phyloP scores from a whole-genome alignment of 2,329 filamentous ascomycete genomes.

The Colletotrichum chrysophilum region DNA sequence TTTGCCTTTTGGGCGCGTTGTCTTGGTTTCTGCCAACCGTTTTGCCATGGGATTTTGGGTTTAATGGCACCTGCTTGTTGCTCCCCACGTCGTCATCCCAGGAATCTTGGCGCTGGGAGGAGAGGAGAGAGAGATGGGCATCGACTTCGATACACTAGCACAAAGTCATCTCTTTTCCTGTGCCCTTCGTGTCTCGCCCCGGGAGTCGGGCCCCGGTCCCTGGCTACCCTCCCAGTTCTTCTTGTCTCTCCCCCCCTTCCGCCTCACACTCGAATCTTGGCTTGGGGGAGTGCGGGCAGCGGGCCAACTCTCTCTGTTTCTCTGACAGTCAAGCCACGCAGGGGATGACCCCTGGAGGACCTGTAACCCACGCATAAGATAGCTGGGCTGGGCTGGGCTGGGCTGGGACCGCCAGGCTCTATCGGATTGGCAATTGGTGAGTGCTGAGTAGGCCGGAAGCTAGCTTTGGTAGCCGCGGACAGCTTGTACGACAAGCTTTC shows the following conservation, averaged over 20 bases:
- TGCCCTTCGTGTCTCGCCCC: background rate
- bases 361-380: constrained; percentile 8
- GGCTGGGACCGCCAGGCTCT: background rate
- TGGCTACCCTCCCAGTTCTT: background rate
- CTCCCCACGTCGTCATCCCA: background rate
- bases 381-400: background rate
- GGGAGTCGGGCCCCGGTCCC: background rate
- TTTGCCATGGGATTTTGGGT: constrained; percentile 9
- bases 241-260: background rate
- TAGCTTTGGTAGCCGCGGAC: background rate
- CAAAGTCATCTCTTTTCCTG: constrained; percentile 12
- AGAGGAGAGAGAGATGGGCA: background rate
- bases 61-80: background rate
- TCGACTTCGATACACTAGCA: constrained; percentile 6
- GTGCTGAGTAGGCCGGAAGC: background rate
- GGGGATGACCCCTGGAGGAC: constrained; percentile 7
- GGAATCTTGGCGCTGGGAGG: constrained; percentile 9
- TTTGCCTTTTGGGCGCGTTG: background rate
- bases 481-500: background rate
- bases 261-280: background rate
- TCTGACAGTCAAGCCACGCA: constrained; percentile 9
- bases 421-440: background rate
- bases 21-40: constrained; percentile 4
- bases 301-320: background rate
- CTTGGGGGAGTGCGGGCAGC: constrained; percentile 17